phyloP scores from a whole-genome alignment of 1,284 basidiomycete species.

The Microstroma glucosiphilum region DNA sequence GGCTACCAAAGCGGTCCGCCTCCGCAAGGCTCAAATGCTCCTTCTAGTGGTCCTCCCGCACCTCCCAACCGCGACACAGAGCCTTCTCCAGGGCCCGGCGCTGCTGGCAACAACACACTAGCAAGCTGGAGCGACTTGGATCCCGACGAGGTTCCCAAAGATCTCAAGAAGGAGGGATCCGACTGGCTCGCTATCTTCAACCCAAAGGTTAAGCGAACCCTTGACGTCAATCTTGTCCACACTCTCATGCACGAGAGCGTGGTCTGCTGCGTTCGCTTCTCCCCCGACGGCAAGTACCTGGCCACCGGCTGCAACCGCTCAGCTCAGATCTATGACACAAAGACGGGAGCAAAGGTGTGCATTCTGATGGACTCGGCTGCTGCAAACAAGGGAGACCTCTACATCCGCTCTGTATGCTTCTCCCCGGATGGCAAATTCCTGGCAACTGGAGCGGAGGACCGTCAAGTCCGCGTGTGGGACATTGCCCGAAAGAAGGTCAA shows the following conservation, averaged over 20 bases:
- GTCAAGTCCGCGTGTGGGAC: conserved; percentile 61
- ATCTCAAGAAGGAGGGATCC: conserved; percentile 68
- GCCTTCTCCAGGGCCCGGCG: conserved; percentile 8
- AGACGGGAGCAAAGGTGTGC: conserved; percentile 72
- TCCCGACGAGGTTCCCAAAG: conserved; percentile 53
- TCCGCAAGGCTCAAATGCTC: conserved; percentile 15
- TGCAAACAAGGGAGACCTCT: conserved; percentile 42
- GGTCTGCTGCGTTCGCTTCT: conserved; percentile 86
- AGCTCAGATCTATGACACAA: conserved; percentile 82
- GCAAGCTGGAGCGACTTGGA: conserved; percentile 41
- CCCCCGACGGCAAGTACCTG: conserved; percentile 75
- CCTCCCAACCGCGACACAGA: not conserved
- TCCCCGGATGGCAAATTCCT: conserved; percentile 46
- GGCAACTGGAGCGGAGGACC: conserved; percentile 48
- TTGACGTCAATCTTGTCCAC: conserved; percentile 84
- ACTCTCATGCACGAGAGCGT: conserved; percentile 85
- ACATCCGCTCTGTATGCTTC: conserved; percentile 49
- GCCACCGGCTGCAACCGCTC: conserved; percentile 86
- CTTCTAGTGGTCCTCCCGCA: not conserved
- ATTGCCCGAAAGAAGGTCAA: conserved; percentile 60
- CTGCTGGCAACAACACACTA: conserved; percentile 43
- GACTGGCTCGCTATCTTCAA: conserved; percentile 97
- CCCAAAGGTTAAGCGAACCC: conserved; percentile 68
- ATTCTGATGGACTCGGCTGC: conserved; percentile 57
- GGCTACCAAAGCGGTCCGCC: conserved; percentile 37